Base-by-base conservation (phyloP, 768 basidiomycete species). In the Suillus paluster region DNA sequence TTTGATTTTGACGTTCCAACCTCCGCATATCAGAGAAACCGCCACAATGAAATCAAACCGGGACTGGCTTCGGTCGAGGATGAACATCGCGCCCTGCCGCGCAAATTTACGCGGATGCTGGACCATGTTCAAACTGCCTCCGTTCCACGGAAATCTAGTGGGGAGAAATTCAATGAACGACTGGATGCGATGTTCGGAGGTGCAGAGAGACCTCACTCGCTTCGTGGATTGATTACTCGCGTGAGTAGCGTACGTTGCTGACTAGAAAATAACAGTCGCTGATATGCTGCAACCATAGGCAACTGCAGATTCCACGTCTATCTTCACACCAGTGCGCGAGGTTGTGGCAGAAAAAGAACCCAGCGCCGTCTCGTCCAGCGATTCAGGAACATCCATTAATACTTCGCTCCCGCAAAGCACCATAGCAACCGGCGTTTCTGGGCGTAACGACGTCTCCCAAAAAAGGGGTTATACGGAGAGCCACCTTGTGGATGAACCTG, bases 141-240 rank as follows among this genome's bases (percentile, higher is more conserved):
- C 5, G 15, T 17, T 38, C 17, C 17, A 25, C 23, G 19, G 9
- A 36, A 55, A 39, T 25, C 53, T 25, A 23, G 17, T 17, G 53
- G 53, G 23, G 53, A 55, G 17, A 39, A 25, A 38, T 55, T 55
- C 17, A 55, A 55, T 17, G 17, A 55, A 55, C 53, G 53, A 25
- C 10, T 55, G 10, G 23, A 38, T 39, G 36, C 36, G 8, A 25
- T 55, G 53, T 55, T 55, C 23, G 53, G 53, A 19, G 15, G 23
- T 34, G 9, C 34, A 23, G 34, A 23, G 15, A 17, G 8, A 38
- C 34, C 34, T 38, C 34, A 23, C 53, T 54, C 21, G 15, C 34
- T 15, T 17, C 21, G 15, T 2, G 23, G 9, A 55, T 7, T 17
- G 1, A 38, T 7, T 19, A 11, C 21, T 38, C 23, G 9, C 36